Evolutionary conservation across 257 asterid species (phyloP), one percentile per base, ranked within the genome.

Genomic region (Nicotiana sylvestris): DNA sequence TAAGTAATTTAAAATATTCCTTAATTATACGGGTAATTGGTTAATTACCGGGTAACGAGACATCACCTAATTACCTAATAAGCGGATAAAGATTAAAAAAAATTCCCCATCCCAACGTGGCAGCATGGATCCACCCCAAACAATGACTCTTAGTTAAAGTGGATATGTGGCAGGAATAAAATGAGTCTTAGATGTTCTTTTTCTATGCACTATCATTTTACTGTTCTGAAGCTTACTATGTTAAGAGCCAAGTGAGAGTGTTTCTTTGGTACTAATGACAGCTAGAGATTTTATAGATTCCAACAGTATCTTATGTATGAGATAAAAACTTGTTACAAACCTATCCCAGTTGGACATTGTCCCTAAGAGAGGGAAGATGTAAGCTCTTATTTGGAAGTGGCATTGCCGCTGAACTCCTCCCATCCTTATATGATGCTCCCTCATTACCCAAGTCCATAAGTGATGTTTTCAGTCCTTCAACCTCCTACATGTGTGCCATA

Each of bases 201-300:
- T 30, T 30, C 32, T 30, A 30, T 30, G 32, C 32, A 30, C 1
- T 30, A 30, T 30, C 32, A 30, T 30, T 30, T 30, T 32, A 32
- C 39, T 2, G 82, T 30, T 82, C 77, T 65, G 53, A 64, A 74
- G 56, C 69, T 46, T 85, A 72, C 74, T 15, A 35, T 51, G 84
- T 43, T 65, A 83, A 56, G 81, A 84, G 81, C 78, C 77, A 77
- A 79, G 83, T 9, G 57, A 65, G 81, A 78, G 77, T 72, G 81
- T 61, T 27, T 74, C 17, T 74, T 74, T 46, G 62, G 43, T 49
- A 49, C 39, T 74, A 27, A 49, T 74, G 15, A 43, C 43, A 49
- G 43, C 62, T 74, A 49, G 62, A 74, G 62, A 49, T 49, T 74
- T 49, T 49, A 74, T 21, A 51, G 27, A 46, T 27, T 51, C 9